Evolutionary conservation across 169 alveolate genomes (phyloP), one percentile per base, ranked within the genome.

Genomic region (Plasmodium gallinaceum): DNA sequence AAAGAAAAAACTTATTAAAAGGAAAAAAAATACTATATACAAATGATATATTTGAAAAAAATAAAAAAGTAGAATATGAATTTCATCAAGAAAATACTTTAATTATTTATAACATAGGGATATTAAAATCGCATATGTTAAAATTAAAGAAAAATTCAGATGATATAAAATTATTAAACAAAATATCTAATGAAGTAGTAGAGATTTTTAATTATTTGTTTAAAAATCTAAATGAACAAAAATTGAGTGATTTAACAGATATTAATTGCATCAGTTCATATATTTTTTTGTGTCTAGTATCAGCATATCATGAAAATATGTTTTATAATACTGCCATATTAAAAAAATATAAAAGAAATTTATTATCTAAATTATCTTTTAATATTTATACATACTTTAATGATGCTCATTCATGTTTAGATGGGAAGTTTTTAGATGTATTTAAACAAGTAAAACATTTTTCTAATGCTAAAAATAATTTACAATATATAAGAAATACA

Each of bases 281-380:
- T 61, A 37, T 83, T 8, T 83, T 83, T 62, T 83, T 83, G 46
- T 83, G 86, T 69, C 37, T 83, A n/a, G 16, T 86, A 20, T 22
- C 58, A 48, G 91, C 86, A 42, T 68, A 83, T 69, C 91, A 83
- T 58, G 91, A 83, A 69, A 83, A 83, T 83, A 66, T 83, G 83
- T 83, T 83, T 83, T 83, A 83, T 52, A 83, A 83, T 9, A 83
- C 91, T 20, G 91, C 91, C 8, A 46, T 83, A 51, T 60, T 45
- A 37, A 83, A 83, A 62, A 83, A 83, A 37, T 83, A 70, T 54
- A 83, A 83, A 62, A 22, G 91, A 61, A 83, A 83, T 32, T 83
- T 83, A 48, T 45, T 83, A 32, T 61, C 91, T 0, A 83, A 83
- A 51, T 73, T 83, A 39, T 52, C 86, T 12, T 83, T 20, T 32